Evolutionary conservation across 768 basidiomycete species (phyloP), one percentile per base, ranked within the genome.

Genomic region (Hygrocybe coccinea): DNA sequence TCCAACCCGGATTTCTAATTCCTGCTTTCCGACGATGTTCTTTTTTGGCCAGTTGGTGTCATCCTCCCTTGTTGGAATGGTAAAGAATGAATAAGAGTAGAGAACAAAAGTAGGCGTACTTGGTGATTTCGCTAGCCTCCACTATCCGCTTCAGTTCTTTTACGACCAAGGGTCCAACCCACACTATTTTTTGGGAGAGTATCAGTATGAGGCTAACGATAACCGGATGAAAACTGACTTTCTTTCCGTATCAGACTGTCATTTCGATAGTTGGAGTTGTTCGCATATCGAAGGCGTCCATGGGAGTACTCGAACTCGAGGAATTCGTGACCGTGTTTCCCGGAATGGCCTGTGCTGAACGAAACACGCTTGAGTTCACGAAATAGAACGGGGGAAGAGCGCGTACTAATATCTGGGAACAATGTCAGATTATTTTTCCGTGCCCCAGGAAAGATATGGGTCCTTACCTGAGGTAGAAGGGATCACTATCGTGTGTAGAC

Each of bases 1-100:
- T 34, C 94, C 95, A 48, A 97, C 69, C 50, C 93, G 84, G 56
- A 98, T 91, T 72, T 99, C 97, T 37, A 99, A 80, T 71, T 98
- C 95, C 70, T 99, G 97, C 74, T 95, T 94, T 46, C 97, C 97
- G 24, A 97, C 94, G 29, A 97, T 94, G 69, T 95, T 95, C 78
- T 97, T 97, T 76, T 97, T 97, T 3, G 97, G 97, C 97, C 97
- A 99, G 65, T 92, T 90, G 1, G 86, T 81, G 74, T 99, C 97
- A 68, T 99, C 97, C 81, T 99, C 97, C 76, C 95, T 98, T 24
- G 4, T 6, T 29, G 51, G 38, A 17, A 52, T 15, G 22, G 50
- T 34, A 29, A 37, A 25, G 21, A 10, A n/a, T 15, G 46, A 22
- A 36, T 14, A 39, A 2, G 3, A 44, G 19, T 25, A 2, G 43